Base-by-base conservation (phyloP, 1,284 basidiomycete species). In the Microstroma glucosiphilum region DNA sequence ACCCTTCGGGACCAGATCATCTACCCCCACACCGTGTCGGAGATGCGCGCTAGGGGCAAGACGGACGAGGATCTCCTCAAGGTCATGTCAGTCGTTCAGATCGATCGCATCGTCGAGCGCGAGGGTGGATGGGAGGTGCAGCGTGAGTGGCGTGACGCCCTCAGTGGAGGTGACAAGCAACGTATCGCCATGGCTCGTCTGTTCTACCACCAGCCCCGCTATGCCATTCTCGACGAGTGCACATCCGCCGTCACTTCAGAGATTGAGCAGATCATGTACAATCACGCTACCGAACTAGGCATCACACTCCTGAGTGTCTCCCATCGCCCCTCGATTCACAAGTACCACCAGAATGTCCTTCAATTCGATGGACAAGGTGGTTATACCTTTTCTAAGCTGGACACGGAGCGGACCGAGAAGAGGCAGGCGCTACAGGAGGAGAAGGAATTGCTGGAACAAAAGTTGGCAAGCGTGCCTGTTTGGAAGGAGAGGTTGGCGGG, bases 181-280 rank as follows among this genome's bases (percentile, higher is more conserved):
- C 73, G 94, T 80, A 90, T 98, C 66, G 94, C 94, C 0, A 97
- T 96, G 92, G 93, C 92, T 6, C 83, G 94, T 65, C 80, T 98
- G 69, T 98, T 96, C 81, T 98, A 97, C 81, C 94, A 98, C 80
- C 84, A 85, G 68, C 94, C 94, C 19, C 92, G 92, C 90, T 97
- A 94, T 72, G 94, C 93, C 4, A 92, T 98, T 60, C 83, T 97
- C 51, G 94, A 97, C 76, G 94, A 98, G 80, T 94, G 92, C 67
- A 97, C 94, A 1, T 90, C 88, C 12, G 87, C 94, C 0, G 92
- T 98, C 12, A 93, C 93, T 6, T 85, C 89, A 17, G 91, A 94
- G 62, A 88, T 96, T 78, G 94, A 97, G 80, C 90, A 88, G 60
- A 68, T 86, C 81, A 96, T 96, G 91, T 98, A 96, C 87, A 90